Percentiles rank a stretch among this genome's conserved stretches.
Evolutionary conservation across 2,329 filamentous ascomycete species (phyloP).

Genomic region (Davidsoniella eucalypti): DNA sequence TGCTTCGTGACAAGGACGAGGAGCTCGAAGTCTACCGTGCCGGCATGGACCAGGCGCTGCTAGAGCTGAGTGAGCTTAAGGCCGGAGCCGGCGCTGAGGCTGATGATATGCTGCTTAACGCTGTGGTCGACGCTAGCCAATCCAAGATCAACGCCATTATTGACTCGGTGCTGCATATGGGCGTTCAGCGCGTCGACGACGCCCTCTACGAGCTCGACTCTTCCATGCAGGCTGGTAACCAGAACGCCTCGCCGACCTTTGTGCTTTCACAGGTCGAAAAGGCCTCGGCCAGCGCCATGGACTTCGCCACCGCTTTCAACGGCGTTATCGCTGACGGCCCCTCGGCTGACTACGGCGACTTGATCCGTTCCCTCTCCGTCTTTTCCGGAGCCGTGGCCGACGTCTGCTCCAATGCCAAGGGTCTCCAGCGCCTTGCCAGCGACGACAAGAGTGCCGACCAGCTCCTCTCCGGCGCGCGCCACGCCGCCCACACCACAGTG

Average conservation of each 20-base stretch:
- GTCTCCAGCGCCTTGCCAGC: constrained; percentile 76
- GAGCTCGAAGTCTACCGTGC: constrained; percentile 97
- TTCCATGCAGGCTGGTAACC: constrained; percentile 95
- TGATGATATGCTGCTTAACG: constrained; percentile 73
- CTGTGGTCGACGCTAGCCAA: constrained; percentile 69
- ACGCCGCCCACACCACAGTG: constrained; percentile 73
- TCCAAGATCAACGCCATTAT: constrained; percentile 95
- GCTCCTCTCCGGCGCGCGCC: constrained; percentile 64
- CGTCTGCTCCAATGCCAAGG: constrained; percentile 92
- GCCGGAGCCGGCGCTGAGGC: constrained; percentile 47
- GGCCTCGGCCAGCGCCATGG: constrained; percentile 81
- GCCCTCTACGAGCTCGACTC: constrained; percentile 95
- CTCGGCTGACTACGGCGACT: constrained; percentile 72
- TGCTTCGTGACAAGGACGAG: constrained; percentile 86
- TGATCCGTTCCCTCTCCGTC: constrained; percentile 82
- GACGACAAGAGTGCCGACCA: constrained; percentile 91
- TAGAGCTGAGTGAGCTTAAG: constrained; percentile 81
- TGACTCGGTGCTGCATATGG: constrained; percentile 85
- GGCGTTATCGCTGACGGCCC: constrained; percentile 96
- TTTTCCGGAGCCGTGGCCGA: constrained; percentile 86
- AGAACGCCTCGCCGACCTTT: constrained; percentile 88
- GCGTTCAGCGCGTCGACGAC: constrained; percentile 87
- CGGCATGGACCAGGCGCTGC: constrained; percentile 87
- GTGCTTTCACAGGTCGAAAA: constrained; percentile 96
- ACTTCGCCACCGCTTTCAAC: constrained; percentile 96